Percentiles rank a stretch among this genome's conserved stretches.
These are phyloP conservation scores for Leavenworthia alabamica DNA, from an alignment of 345 rosid species.

Conservation along the genomic window DNA sequence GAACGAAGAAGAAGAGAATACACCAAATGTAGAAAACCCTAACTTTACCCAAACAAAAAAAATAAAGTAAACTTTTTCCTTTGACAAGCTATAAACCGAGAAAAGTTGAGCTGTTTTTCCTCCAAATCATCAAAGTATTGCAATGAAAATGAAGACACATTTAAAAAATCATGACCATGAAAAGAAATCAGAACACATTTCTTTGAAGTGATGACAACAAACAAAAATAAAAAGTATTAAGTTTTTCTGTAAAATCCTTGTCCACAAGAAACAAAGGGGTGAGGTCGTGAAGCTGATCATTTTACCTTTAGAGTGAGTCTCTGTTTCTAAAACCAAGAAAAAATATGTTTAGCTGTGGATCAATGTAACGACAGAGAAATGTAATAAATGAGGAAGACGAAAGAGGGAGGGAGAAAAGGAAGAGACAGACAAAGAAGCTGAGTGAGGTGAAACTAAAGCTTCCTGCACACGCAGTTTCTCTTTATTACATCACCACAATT, in stretches of 20 bases:
- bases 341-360: not conserved
- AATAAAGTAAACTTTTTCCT: not conserved
- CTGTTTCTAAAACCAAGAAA: not conserved
- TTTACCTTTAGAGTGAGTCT: constrained; percentile 4
- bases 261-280: not conserved
- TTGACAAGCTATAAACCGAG: not conserved
- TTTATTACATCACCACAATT: too few relatives aligned
- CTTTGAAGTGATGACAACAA: not conserved
- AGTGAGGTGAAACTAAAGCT: not conserved
- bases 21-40: not conserved
- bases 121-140: not conserved
- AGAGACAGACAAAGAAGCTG: not conserved
- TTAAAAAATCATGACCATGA: too few relatives aligned
- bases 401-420: not conserved
- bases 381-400: not conserved
- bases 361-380: not conserved
- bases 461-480: too few relatives aligned
- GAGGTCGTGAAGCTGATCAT: not conserved
- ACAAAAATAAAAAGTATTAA: not conserved
- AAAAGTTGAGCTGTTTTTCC: not conserved
- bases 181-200: not conserved
- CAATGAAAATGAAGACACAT: not conserved
- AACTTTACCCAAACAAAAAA: not conserved
- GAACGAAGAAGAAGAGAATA: not conserved
- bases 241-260: not conserved